Evolutionary conservation across 2,329 filamentous ascomycete genomes (phyloP).

Genomic region (Aureobasidium sp.): DNA sequence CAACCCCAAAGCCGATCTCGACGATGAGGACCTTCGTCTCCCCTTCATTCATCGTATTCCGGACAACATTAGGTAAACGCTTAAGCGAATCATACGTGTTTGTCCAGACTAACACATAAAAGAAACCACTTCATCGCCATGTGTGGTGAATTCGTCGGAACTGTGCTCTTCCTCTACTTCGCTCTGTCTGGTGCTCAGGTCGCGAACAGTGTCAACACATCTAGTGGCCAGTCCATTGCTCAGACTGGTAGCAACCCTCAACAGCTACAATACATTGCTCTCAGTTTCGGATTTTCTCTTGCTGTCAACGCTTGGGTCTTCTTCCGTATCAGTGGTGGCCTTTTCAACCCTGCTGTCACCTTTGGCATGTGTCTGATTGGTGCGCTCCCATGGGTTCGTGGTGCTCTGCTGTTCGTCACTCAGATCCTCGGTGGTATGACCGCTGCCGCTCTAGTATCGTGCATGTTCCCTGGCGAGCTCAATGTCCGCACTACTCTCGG

Average conservation of each 20-base stretch:
- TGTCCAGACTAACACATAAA: background rate
- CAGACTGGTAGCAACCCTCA: slow-evolving; percentile 29
- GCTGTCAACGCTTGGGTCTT: slow-evolving; percentile 37
- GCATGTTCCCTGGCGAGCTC: slow-evolving; percentile 33
- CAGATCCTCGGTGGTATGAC: slow-evolving; percentile 34
- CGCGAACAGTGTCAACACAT: slow-evolving; percentile 34
- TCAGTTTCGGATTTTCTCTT: slow-evolving; percentile 35
- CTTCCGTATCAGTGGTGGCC: slow-evolving; percentile 31
- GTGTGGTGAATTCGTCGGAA: slow-evolving; percentile 37
- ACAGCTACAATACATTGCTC: slow-evolving; percentile 33
- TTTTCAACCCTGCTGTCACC: slow-evolving; percentile 34
- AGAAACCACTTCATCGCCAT: slow-evolving; percentile 26
- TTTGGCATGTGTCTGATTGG: slow-evolving; percentile 33
- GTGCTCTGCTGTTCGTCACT: slow-evolving; percentile 28
- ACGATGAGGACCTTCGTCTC: slow-evolving; percentile 23
- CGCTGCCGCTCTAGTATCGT: slow-evolving; percentile 29
- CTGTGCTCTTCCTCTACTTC: slow-evolving; percentile 41
- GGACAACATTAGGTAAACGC: slow-evolving; percentile 19
- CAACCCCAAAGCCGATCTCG: slow-evolving; percentile 21
- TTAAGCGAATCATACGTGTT: background rate
- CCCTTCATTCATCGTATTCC: slow-evolving; percentile 24
- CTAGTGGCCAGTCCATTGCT: slow-evolving; percentile 20
- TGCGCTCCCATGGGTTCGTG: slow-evolving; percentile 30
- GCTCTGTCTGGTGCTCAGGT: slow-evolving; percentile 40
- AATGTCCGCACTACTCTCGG: slow-evolving; percentile 31